Evolutionary conservation across 2,329 filamentous ascomycete genomes (phyloP).

Genomic region (Fusarium poae): DNA sequence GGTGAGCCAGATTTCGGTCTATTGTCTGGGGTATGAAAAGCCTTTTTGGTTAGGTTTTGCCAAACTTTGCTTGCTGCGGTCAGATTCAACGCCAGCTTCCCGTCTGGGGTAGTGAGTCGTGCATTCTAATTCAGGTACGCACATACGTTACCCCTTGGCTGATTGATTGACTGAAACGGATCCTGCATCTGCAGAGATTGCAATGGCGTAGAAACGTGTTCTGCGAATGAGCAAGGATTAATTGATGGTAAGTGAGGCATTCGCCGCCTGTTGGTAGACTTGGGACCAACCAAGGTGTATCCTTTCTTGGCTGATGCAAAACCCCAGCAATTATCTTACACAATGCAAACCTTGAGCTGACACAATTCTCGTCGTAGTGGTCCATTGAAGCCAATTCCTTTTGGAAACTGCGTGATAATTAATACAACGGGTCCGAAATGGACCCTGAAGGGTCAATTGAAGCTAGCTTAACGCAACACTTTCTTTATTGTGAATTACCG

Average conservation of each 20-base stretch:
- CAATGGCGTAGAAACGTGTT: conserved; percentile 18
- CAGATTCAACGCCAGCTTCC: conserved; percentile 32
- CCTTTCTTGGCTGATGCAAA: conserved; percentile 41
- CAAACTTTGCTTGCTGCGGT: conserved; percentile 18
- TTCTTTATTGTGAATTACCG: conserved; percentile 29
- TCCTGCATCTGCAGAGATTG: conserved; percentile 24
- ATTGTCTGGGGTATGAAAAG: conserved; percentile 28
- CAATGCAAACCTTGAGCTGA: conserved; percentile 42
- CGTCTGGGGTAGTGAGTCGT: conserved; percentile 45
- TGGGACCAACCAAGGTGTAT: conserved; percentile 31
- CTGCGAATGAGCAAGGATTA: conserved; percentile 19
- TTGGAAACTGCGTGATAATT: conserved; percentile 39
- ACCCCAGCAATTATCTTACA: conserved; percentile 44
- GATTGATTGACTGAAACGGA: not conserved
- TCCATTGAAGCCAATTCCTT: conserved; percentile 18
- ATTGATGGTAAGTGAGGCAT: conserved; percentile 19
- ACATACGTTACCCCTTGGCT: not conserved
- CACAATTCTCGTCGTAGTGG: conserved; percentile 32
- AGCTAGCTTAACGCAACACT: conserved; percentile 20
- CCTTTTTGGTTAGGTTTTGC: conserved; percentile 32
- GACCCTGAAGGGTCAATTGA: conserved; percentile 21
- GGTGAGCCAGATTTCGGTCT: conserved; percentile 37
- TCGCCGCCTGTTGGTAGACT: conserved; percentile 17
- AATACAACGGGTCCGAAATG: conserved; percentile 22
- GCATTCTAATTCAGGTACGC: conserved; percentile 29